phyloP scores from a whole-genome alignment of 139 green algal species.

The Zygnema circumcarinatum region DNA sequence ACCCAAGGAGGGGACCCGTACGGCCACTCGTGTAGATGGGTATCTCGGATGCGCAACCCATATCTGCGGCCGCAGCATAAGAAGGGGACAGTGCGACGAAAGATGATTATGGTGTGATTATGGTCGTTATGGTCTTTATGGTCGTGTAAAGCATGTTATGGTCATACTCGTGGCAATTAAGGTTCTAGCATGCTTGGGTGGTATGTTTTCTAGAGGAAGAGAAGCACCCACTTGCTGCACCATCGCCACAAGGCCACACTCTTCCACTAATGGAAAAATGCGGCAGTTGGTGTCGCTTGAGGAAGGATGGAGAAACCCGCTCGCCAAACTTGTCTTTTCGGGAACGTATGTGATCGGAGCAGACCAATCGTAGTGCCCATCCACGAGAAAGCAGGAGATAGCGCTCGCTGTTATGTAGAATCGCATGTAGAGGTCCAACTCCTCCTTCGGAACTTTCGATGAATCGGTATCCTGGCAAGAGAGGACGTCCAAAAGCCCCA shows the following conservation, averaged over 20 bases:
- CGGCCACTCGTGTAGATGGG: constrained; percentile 62
- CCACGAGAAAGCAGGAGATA: constrained; percentile 44
- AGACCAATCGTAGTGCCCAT: constrained; percentile 45
- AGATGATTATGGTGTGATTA: neutral
- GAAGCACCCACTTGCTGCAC: constrained; percentile 30
- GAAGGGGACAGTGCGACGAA: neutral
- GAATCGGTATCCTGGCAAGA: neutral
- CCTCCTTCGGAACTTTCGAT: neutral
- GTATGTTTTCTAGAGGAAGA: neutral
- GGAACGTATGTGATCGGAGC: neutral
- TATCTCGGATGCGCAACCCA: constrained; percentile 61
- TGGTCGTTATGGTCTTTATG: no score
- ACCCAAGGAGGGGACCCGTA: constrained; percentile 67
- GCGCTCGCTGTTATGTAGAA: constrained; percentile 58
- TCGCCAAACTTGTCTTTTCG: no score
- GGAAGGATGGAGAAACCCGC: no score
- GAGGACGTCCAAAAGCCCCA: neutral
- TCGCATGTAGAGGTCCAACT: constrained; percentile 76
- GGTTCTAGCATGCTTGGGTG: neutral
- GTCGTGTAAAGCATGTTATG: no score
- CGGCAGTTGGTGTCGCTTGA: neutral
- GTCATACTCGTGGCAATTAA: no score
- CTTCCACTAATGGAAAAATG: constrained; percentile 69
- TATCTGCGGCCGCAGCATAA: constrained; percentile 32
- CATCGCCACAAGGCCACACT: constrained; percentile 58